These are phyloP conservation scores for Arxiozyma heterogenica DNA, from an alignment of 1,139 yeast genomes.

Conservation along the genomic window DNA sequence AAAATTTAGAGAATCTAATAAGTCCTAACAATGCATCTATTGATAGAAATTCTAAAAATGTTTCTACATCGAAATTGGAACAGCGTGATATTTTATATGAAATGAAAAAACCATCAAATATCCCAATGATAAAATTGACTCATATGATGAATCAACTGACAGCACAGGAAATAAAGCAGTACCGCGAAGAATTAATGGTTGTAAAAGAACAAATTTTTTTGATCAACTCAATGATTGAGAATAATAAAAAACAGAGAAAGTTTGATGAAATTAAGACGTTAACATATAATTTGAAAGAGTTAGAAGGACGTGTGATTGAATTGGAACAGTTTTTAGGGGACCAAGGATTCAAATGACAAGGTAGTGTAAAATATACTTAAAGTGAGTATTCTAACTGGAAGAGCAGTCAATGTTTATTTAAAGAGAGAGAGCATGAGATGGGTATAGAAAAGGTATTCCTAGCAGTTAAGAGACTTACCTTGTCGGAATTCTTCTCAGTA, in stretches of 20 bases:
- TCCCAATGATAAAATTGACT: not conserved
- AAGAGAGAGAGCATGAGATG: not conserved
- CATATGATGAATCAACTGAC: constrained; percentile 13
- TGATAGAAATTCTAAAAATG: not conserved
- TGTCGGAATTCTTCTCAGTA: not conserved
- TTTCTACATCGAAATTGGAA: not conserved
- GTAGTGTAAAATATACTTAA: not conserved
- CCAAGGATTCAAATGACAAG: constrained; percentile 41
- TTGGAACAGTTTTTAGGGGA: constrained; percentile 55
- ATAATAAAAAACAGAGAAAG: constrained; percentile 54
- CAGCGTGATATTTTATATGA: not conserved
- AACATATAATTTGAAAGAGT: constrained; percentile 49
- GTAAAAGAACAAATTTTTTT: constrained; percentile 74
- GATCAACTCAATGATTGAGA: constrained; percentile 53
- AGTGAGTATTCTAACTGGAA: not conserved
- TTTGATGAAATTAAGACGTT: constrained; percentile 70
- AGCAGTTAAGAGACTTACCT: not conserved
- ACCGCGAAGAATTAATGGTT: constrained; percentile 74
- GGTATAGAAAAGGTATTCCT: not conserved
- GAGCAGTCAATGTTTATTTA: not conserved
- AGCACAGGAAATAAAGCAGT: constrained; percentile 42
- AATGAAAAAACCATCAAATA: not conserved
- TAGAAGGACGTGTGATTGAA: constrained; percentile 42
- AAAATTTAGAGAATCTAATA: constrained; percentile 34
- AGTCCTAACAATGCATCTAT: not conserved